Evolutionary conservation across 306 rosid genomes (phyloP).

Genomic region (Leucaena leucocephala): DNA sequence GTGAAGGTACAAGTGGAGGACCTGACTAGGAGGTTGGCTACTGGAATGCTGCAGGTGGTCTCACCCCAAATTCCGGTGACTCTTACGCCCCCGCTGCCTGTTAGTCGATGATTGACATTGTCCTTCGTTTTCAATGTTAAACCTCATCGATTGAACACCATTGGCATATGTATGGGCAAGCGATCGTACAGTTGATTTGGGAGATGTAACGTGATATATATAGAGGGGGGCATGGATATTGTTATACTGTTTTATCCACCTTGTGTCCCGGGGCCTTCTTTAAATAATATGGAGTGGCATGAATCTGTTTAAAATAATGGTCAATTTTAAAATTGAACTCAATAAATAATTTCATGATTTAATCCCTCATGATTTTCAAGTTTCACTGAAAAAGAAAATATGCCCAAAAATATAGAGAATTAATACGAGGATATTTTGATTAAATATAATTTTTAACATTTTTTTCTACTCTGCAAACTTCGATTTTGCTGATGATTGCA

Average conservation of each 20-base stretch:
- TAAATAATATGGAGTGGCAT: too few species aligned
- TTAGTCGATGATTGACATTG: conserved; percentile 32
- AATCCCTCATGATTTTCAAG: too few species aligned
- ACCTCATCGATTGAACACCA: not conserved
- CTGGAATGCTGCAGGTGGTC: conserved; percentile 64
- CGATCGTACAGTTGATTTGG: not conserved
- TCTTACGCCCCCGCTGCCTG: conserved; percentile 42
- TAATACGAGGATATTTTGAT: too few species aligned
- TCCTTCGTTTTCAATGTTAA: not conserved
- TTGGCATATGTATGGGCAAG: not conserved
- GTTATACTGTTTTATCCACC: not conserved
- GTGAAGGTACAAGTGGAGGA: conserved; percentile 79
- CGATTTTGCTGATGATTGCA: too few species aligned
- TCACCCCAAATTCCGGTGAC: conserved; percentile 52
- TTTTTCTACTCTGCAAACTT: too few species aligned
- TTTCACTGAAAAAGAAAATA: too few species aligned
- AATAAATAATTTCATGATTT: too few species aligned
- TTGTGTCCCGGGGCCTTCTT: not conserved
- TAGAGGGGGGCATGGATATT: not conserved
- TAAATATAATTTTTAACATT: too few species aligned
- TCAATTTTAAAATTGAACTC: too few species aligned
- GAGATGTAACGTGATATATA: not conserved
- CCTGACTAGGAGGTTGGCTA: conserved; percentile 60
- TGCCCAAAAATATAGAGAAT: too few species aligned
- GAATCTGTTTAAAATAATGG: too few species aligned